Base-by-base conservation (phyloP, 768 basidiomycete species). In the Agrocybe pediades region DNA sequence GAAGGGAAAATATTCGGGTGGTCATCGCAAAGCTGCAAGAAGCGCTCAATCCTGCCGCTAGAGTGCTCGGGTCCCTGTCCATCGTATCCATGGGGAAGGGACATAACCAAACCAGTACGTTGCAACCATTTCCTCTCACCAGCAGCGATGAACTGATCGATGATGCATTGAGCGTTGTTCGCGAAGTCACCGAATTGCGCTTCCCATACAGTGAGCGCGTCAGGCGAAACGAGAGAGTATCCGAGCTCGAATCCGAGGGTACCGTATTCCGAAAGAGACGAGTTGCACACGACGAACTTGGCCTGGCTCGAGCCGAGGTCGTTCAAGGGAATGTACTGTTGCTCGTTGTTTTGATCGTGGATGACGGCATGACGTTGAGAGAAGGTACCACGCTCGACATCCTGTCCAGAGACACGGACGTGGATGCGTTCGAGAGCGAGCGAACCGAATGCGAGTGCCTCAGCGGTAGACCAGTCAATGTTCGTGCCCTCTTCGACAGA, bases 41-140 rank as follows among this genome's bases (percentile, higher is more conserved):
- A 99, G 25, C 97, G 84, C 73, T 99, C 96, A 41, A 98, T 81
- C 50, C 97, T 81, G 46, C 90, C 96, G 62, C 92, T 95, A 17
- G 95, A 98, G 74, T 99, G 96, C 70, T 99, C 96, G 1, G 96
- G 97, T 26, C 96, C 96, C 68, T 99, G 96, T 16, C 96, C 96
- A 71, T 99, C 96, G 73, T 94, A 99, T 27, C 96, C 97, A 68
- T 98, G 97, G 7, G 94, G 95, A 49, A 97, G 73, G 64, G 71
- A 90, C 75, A 98, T 80, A 30, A 95, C 92, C 57, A 98, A 68
- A 21, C 96, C 96, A 30, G 85, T 89, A 54, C 96, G 85, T 72
- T 98, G 96, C 41, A 98, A 67, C 96, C 96, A 99, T 70, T 99
- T 99, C 58, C 95, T 80, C 74, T 99, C 96, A 36, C 97, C 96